Conservation (phyloP, 1,139 yeast genomes). For the Kodamaea plutei region DNA sequence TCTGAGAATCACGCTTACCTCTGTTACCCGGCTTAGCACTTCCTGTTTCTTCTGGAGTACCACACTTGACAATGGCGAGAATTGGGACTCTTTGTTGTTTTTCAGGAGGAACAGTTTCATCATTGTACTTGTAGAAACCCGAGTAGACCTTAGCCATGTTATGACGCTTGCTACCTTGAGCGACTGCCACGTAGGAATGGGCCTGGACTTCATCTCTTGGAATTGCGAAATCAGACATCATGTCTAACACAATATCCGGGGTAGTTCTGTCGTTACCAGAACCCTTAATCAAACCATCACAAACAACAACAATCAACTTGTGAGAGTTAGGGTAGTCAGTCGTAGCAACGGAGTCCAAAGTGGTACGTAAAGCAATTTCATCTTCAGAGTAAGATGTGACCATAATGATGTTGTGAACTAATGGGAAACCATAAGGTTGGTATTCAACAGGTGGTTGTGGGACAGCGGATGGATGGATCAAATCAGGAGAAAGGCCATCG, state of each 20-base stretch:
- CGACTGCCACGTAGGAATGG: conserved; percentile 89
- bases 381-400: conserved; percentile 97
- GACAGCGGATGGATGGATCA: conserved; percentile 68
- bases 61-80: conserved; percentile 81
- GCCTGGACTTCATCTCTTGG: conserved; percentile 74
- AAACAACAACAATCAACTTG: conserved; percentile 74
- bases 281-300: conserved; percentile 94
- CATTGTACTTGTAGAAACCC: conserved; percentile 84
- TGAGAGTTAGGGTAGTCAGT: conserved; percentile 95
- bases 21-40: conserved; percentile 94
- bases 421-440: conserved; percentile 85
- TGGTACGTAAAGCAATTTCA: conserved; percentile 76
- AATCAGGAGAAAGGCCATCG: conserved; percentile 59
- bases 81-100: conserved; percentile 90
- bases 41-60: conserved; percentile 77
- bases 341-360: conserved; percentile 86
- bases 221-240: conserved; percentile 81
- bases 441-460: conserved; percentile 88
- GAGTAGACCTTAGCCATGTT: conserved; percentile 96
- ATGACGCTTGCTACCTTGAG: conserved; percentile 87
- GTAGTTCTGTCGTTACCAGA: conserved; percentile 84
- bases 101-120: conserved; percentile 65
- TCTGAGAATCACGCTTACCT: conserved; percentile 97
- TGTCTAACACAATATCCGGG: conserved; percentile 79
- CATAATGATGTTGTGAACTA: conserved; percentile 76